phyloP scores from a whole-genome alignment of 1,284 basidiomycete genomes.

The Taiwanofungus camphoratus region DNA sequence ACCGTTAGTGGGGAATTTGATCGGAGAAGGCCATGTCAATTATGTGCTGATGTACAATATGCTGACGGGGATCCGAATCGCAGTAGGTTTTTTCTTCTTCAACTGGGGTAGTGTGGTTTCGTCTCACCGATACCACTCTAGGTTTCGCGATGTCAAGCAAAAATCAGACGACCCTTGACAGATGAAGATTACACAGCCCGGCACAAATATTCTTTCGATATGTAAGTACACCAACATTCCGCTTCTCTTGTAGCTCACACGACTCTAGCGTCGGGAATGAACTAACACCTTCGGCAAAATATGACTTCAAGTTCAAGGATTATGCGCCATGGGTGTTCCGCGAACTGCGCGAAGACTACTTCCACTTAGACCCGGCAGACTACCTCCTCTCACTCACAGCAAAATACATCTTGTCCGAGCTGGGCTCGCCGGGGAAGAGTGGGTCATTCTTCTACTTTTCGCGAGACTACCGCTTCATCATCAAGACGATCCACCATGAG shows the following conservation, averaged over 20 bases:
- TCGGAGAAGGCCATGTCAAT: conserved; percentile 96
- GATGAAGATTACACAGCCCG: conserved; percentile 85
- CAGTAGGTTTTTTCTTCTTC: conserved; percentile 55
- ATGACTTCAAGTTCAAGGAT: conserved; percentile 99
- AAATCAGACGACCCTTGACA: conserved; percentile 80
- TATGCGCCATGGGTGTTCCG: conserved; percentile 99
- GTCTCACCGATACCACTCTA: conserved; percentile 23
- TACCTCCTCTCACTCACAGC: conserved; percentile 94
- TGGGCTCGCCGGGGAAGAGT: conserved; percentile 98
- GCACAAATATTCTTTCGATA: conserved; percentile 98
- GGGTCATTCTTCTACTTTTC: conserved; percentile 99
- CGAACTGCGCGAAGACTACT: conserved; percentile 89
- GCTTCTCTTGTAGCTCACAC: conserved; percentile 11
- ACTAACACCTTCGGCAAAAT: conserved; percentile 92
- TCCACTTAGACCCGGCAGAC: conserved; percentile 94
- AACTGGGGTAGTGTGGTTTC: conserved; percentile 19
- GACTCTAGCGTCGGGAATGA: conserved; percentile 83
- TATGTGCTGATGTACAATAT: conserved; percentile 99
- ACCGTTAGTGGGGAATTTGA: conserved; percentile 89
- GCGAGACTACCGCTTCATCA: conserved; percentile 98
- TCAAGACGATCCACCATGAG: conserved; percentile 94
- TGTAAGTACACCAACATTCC: conserved; percentile 48
- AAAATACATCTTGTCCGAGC: conserved; percentile 96
- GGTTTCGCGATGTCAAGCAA: conserved; percentile 96
- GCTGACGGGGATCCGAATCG: conserved; percentile 96